Conservation (phyloP, 805 yeast species). For the Saccharomycopsis sp. region DNA sequence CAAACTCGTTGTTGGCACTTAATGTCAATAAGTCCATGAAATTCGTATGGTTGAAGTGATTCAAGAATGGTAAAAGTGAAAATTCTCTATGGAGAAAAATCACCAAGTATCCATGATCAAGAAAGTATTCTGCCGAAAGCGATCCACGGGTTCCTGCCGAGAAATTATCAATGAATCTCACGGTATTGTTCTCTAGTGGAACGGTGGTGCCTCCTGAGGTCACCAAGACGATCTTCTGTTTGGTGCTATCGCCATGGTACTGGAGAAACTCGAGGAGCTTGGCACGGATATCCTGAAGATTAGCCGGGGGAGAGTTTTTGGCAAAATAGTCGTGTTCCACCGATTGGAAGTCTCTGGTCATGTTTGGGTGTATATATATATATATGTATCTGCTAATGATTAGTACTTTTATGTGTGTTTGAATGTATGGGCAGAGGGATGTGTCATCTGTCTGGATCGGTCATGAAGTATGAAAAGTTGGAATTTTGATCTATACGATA, state of each 20-base stretch:
- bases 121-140: constrained; percentile 85
- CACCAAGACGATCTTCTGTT: constrained; percentile 63
- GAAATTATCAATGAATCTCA: constrained; percentile 92
- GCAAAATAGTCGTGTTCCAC: constrained; percentile 13
- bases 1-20: constrained; percentile 16
- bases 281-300: constrained; percentile 53
- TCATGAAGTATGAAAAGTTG: too few relatives aligned
- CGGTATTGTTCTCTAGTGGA: constrained; percentile 94
- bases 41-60: constrained; percentile 80
- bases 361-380: not conserved
- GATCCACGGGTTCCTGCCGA: constrained; percentile 99
- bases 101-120: constrained; percentile 84
- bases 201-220: constrained; percentile 98
- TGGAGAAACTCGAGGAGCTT: constrained; percentile 58
- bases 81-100: constrained; percentile 90
- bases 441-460: too few relatives aligned
- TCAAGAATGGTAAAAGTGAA: constrained; percentile 85
- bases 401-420: too few relatives aligned
- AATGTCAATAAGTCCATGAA: constrained; percentile 80
- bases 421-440: too few relatives aligned
- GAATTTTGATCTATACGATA: too few relatives aligned
- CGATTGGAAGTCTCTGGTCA: not conserved
- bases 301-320: constrained; percentile 27
- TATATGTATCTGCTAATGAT: too few relatives aligned
- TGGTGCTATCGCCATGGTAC: constrained; percentile 38